Evolutionary conservation across 805 yeast species (phyloP).

Genomic region (Nakazawaea siamensis): DNA sequence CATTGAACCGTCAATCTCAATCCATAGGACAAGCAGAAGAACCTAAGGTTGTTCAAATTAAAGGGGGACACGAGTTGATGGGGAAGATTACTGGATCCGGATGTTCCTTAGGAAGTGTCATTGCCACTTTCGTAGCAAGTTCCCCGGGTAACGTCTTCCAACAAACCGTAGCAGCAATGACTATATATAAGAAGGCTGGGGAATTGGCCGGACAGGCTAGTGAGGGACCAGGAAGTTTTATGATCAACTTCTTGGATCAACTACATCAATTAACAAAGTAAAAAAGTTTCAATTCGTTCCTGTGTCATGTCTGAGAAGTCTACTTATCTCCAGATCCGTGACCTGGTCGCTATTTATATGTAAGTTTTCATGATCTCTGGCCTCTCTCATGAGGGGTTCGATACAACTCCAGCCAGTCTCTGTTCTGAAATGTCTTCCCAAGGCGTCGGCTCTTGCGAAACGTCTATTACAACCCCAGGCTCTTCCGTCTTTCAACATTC

Average conservation of each 20-base stretch:
- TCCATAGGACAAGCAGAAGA: neutral
- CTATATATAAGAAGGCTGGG: slow-evolving; percentile 56
- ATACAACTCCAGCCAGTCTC: slow-evolving; percentile 70
- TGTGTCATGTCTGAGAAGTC: too few relatives aligned
- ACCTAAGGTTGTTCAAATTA: slow-evolving; percentile 13
- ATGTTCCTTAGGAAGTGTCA: slow-evolving; percentile 69
- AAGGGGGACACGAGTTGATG: slow-evolving; percentile 59
- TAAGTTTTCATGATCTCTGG: neutral
- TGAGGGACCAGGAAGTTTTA: slow-evolving; percentile 50
- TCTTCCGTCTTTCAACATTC: slow-evolving; percentile 44
- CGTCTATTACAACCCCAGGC: slow-evolving; percentile 75
- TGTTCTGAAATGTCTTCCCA: slow-evolving; percentile 67
- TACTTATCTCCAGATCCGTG: slow-evolving; percentile 4
- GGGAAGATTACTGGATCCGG: slow-evolving; percentile 75
- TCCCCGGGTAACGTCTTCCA: slow-evolving; percentile 27
- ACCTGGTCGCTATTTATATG: neutral
- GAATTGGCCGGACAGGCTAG: slow-evolving; percentile 33
- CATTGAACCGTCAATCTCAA: neutral
- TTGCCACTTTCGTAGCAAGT: slow-evolving; percentile 51
- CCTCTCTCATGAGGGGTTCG: slow-evolving; percentile 56
- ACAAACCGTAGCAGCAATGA: slow-evolving; percentile 48
- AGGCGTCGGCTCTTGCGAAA: slow-evolving; percentile 73
- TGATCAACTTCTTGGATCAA: slow-evolving; percentile 36
- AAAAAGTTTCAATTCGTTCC: neutral
- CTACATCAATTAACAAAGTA: slow-evolving; percentile 15